Evolutionary conservation across 805 yeast genomes (phyloP).

Genomic region (Torulaspora delbrueckii): DNA sequence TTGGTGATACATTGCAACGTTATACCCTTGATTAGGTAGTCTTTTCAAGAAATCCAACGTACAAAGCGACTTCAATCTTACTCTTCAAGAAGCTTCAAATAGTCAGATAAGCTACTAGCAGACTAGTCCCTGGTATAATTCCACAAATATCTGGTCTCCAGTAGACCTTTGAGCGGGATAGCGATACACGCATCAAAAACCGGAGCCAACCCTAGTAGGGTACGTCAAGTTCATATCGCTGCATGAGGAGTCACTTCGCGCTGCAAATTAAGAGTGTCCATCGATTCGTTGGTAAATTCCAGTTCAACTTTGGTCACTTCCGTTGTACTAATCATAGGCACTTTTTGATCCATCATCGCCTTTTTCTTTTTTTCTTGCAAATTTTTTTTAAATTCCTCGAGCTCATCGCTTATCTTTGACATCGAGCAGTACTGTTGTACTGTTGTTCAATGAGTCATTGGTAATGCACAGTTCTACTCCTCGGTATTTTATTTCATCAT

Average conservation of each 20-base stretch:
- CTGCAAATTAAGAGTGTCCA: too few species aligned
- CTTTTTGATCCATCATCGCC: too few species aligned
- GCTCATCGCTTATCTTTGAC: not conserved
- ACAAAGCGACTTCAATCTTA: not conserved
- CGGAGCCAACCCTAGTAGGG: not conserved
- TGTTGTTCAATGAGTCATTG: not conserved
- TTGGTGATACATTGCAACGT: not conserved
- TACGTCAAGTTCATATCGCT: not conserved
- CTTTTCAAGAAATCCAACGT: not conserved
- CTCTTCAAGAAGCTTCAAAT: not conserved
- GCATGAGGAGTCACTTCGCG: not conserved
- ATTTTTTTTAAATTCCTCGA: not conserved
- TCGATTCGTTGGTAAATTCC: too few species aligned
- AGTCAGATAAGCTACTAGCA: not conserved
- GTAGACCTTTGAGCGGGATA: not conserved
- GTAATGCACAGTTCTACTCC: not conserved
- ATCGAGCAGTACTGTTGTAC: not conserved
- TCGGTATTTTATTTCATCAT: constrained; percentile 2
- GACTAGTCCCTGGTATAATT: too few species aligned
- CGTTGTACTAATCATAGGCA: too few species aligned
- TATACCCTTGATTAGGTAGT: not conserved
- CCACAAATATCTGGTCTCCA: too few species aligned
- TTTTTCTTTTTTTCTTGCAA: not conserved
- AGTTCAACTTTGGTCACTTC: too few species aligned
- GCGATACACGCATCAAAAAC: not conserved